Conservation (phyloP, 768 basidiomycete species). For the Dentipellis sp. region DNA sequence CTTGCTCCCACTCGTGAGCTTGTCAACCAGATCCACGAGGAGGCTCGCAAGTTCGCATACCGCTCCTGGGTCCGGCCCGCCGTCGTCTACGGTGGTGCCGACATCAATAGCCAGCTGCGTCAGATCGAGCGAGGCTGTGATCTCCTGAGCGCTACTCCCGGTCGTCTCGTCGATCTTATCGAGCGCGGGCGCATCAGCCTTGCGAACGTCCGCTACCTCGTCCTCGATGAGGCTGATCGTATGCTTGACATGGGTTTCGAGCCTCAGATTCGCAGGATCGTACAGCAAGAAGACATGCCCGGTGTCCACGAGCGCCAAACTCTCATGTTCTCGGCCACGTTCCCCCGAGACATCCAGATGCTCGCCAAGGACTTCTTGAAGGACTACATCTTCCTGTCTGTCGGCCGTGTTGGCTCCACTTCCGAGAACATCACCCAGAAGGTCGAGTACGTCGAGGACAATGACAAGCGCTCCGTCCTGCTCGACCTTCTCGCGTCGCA, state of each 20-base stretch:
- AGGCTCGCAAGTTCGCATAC: constrained; percentile 98
- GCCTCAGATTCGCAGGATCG: constrained; percentile 96
- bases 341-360: constrained; percentile 98
- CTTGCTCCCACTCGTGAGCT: constrained; percentile 98
- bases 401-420: constrained; percentile 96
- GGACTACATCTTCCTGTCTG: constrained; percentile 98
- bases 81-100: constrained; percentile 98
- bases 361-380: constrained; percentile 94
- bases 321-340: constrained; percentile 99
- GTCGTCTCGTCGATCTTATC: constrained; percentile 96
- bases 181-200: constrained; percentile 96
- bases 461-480: constrained; percentile 93
- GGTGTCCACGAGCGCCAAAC: constrained; percentile 85
- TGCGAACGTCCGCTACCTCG: constrained; percentile 94
- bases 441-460: constrained; percentile 96
- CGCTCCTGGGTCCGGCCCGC: constrained; percentile 99
- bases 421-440: constrained; percentile 99
- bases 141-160: constrained; percentile 92
- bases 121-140: constrained; percentile 95
- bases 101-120: constrained; percentile 93
- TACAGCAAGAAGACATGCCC: constrained; percentile 99
- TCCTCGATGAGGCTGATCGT: constrained; percentile 98
- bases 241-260: constrained; percentile 99
- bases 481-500: constrained; percentile 88
- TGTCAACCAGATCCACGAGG: constrained; percentile 98